Conservation (phyloP, 2,329 filamentous ascomycete species). For the Penicillium frequentans region DNA sequence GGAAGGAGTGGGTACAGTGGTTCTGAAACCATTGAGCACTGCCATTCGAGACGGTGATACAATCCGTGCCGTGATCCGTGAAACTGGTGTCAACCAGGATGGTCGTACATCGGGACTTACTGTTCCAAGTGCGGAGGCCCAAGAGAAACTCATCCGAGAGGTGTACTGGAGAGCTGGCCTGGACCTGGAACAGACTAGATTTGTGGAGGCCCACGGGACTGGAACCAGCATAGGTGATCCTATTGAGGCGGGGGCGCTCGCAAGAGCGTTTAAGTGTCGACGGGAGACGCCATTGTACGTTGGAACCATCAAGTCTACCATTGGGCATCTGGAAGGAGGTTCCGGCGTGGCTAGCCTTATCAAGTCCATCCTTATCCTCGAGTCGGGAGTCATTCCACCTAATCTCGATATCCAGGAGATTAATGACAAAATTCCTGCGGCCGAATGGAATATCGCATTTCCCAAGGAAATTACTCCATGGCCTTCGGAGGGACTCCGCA, state of each 20-base stretch:
- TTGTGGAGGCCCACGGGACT: constrained; percentile 34
- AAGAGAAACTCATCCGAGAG: constrained; percentile 34
- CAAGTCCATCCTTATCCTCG: constrained; percentile 45
- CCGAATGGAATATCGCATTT: constrained; percentile 35
- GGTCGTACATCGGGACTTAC: constrained; percentile 47
- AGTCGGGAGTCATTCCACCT: constrained; percentile 46
- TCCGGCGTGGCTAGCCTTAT: constrained; percentile 36
- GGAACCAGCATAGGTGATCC: constrained; percentile 37
- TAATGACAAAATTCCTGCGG: constrained; percentile 38
- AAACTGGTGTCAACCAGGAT: constrained; percentile 29
- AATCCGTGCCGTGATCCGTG: constrained; percentile 35
- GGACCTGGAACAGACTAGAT: constrained; percentile 21
- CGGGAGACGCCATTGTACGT: constrained; percentile 26
- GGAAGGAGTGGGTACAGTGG: constrained; percentile 35
- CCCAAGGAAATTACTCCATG: constrained; percentile 23
- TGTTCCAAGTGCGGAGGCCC: constrained; percentile 39
- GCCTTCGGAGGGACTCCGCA: constrained; percentile 26
- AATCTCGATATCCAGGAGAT: constrained; percentile 43
- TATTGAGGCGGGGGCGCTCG: constrained; percentile 31
- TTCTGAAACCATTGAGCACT: constrained; percentile 29
- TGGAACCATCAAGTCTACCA: constrained; percentile 24
- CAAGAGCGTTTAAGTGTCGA: constrained; percentile 23
- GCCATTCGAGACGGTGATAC: constrained; percentile 36
- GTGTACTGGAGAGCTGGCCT: constrained; percentile 33
- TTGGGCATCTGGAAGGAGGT: constrained; percentile 31